Conservation (phyloP, 768 basidiomycete species). For the Crassisporium funariophilum region DNA sequence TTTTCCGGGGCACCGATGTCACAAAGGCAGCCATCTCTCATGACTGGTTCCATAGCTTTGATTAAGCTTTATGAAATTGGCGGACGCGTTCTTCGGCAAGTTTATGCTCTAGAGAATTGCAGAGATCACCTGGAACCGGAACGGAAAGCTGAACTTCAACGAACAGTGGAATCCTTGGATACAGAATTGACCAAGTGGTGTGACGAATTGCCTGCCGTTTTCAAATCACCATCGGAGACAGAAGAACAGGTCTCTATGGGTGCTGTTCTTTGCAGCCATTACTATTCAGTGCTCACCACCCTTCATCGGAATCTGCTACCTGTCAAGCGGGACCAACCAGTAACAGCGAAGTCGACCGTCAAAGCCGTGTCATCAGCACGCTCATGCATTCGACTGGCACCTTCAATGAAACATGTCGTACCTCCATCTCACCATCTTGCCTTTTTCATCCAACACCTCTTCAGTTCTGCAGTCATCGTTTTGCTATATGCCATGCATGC, state of each 20-base stretch:
- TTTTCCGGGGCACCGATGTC: slow-evolving; percentile 63
- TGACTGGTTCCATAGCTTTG: slow-evolving; percentile 80
- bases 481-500: slow-evolving; percentile 86
- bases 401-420: slow-evolving; percentile 81
- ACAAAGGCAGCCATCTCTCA: slow-evolving; percentile 64
- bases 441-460: slow-evolving; percentile 87
- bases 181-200: slow-evolving; percentile 81
- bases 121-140: slow-evolving; percentile 75
- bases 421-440: slow-evolving; percentile 86
- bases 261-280: slow-evolving; percentile 84
- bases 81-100: slow-evolving; percentile 78
- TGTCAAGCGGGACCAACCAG: slow-evolving; percentile 69
- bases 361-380: slow-evolving; percentile 86
- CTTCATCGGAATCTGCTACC: slow-evolving; percentile 88
- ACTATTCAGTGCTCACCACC: slow-evolving; percentile 85
- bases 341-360: slow-evolving; percentile 69
- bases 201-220: slow-evolving; percentile 69
- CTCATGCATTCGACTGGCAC: slow-evolving; percentile 82
- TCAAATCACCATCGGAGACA: slow-evolving; percentile 73
- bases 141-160: slow-evolving; percentile 74
- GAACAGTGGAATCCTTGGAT: slow-evolving; percentile 77
- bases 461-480: slow-evolving; percentile 86
- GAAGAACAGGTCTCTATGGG: slow-evolving; percentile 86
- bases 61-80: slow-evolving; percentile 82
- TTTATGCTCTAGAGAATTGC: slow-evolving; percentile 80